Percentiles rank a stretch among this genome's conserved stretches.
These are phyloP conservation scores for Trichoderma cornu-damae DNA, from an alignment of 2,329 filamentous ascomycete species.

Conservation along the genomic window DNA sequence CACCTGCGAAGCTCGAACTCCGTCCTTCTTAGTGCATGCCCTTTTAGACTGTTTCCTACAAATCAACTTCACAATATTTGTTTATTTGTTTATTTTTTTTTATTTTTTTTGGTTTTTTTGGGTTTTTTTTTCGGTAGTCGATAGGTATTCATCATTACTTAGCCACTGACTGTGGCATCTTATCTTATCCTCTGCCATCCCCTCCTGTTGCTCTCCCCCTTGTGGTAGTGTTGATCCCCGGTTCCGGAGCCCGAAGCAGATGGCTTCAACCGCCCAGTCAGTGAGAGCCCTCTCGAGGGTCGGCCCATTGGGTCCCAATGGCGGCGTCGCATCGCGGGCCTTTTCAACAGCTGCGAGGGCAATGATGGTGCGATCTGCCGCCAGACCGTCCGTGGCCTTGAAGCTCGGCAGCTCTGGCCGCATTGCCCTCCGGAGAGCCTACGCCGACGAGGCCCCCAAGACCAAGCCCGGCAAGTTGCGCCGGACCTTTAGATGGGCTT, in stretches of 20 bases:
- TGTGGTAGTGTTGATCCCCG: constrained; percentile 10
- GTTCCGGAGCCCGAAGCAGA: constrained; percentile 24
- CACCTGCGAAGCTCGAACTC: constrained; percentile 12
- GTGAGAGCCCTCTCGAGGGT: constrained; percentile 35
- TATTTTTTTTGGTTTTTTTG: too few species aligned
- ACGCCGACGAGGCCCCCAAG: constrained; percentile 48
- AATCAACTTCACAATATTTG: background rate
- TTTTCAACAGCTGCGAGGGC: constrained; percentile 31
- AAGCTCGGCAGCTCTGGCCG: constrained; percentile 34
- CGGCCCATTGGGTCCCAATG: constrained; percentile 28
- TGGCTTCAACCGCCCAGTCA: constrained; percentile 45
- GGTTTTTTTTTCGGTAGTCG: too few species aligned
- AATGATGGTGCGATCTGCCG: constrained; percentile 22
- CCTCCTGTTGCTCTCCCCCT: background rate
- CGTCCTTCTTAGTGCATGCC: background rate
- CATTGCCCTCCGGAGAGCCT: constrained; percentile 41
- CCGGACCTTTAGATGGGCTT: constrained; percentile 68
- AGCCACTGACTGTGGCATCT: background rate
- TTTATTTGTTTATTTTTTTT: too few species aligned
- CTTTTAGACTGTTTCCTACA: constrained; percentile 1
- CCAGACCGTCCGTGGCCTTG: constrained; percentile 33
- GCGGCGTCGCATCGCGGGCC: constrained; percentile 30
- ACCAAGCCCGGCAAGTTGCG: constrained; percentile 58
- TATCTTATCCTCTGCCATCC: background rate
- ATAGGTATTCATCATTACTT: too few species aligned